Percentiles rank a stretch among this genome's conserved stretches.
These are phyloP conservation scores for Fusarium abutilonis DNA, from an alignment of 2,329 filamentous ascomycete genomes.

Conservation along the genomic window DNA sequence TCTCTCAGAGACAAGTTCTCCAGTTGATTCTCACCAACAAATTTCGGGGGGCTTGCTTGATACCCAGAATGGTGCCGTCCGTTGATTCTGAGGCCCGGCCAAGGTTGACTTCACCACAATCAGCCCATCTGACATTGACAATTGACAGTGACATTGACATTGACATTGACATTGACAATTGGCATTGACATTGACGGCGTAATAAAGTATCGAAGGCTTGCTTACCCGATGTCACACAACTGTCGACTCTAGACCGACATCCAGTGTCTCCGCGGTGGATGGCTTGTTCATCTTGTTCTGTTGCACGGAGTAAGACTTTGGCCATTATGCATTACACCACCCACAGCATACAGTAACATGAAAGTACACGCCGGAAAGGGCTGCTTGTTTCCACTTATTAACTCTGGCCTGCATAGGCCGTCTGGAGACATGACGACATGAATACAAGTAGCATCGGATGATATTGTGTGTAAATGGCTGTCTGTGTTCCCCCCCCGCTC, in stretches of 20 bases:
- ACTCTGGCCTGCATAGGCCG: constrained; percentile 10
- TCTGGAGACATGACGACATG: constrained; percentile 26
- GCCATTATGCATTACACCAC: not conserved
- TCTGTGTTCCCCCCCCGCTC: not conserved
- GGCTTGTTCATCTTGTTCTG: constrained; percentile 3
- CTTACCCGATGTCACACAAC: constrained; percentile 31
- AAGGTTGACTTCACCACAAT: not conserved
- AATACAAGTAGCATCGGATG: not conserved
- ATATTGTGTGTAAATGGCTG: not conserved
- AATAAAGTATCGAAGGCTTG: constrained; percentile 14
- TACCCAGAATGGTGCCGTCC: constrained; percentile 10
- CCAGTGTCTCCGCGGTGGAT: constrained; percentile 16
- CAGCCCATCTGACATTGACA: not conserved
- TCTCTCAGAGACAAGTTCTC: not conserved
- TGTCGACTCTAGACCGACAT: not conserved
- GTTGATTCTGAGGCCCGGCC: constrained; percentile 7
- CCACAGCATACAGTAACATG: constrained; percentile 1
- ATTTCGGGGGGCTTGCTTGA: constrained; percentile 8
- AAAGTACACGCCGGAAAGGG: constrained; percentile 5
- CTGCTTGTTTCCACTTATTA: constrained; percentile 2
- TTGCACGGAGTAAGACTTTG: constrained; percentile 12
- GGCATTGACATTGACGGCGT: not conserved
- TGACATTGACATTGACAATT: not conserved
- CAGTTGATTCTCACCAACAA: not conserved
- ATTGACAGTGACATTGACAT: not conserved